Percentiles rank a stretch among this genome's conserved stretches.
These are phyloP conservation scores for Whalleya microplaca DNA, from an alignment of 2,329 filamentous ascomycete genomes.

Conservation along the genomic window DNA sequence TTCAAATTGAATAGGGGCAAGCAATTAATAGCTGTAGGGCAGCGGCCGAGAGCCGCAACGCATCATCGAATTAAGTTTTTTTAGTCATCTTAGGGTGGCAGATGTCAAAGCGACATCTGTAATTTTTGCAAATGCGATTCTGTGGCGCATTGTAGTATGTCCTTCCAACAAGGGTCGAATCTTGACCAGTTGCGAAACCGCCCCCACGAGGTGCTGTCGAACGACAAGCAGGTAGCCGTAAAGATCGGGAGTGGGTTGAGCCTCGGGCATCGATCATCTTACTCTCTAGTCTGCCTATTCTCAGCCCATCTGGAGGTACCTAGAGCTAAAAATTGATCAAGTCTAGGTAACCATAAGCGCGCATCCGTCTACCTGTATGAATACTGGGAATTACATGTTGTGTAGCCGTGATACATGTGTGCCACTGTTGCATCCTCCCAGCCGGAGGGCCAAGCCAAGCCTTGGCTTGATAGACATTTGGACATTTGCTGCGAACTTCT, in stretches of 20 bases:
- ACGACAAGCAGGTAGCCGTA: slow-evolving; percentile 27
- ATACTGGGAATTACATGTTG: slow-evolving; percentile 21
- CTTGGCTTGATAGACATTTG: slow-evolving; percentile 8
- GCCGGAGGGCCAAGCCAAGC: slow-evolving; percentile 3
- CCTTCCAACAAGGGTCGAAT: slow-evolving; percentile 14
- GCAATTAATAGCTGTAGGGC: slow-evolving; percentile 6
- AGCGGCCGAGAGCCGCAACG: slow-evolving; percentile 14
- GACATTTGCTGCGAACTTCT: slow-evolving; percentile 3
- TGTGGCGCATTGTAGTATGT: slow-evolving; percentile 12
- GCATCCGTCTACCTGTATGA: slow-evolving; percentile 28
- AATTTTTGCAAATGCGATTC: slow-evolving; percentile 1
- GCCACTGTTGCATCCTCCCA: slow-evolving; percentile 14
- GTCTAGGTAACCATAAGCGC: slow-evolving; percentile 23
- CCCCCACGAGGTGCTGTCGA: slow-evolving; percentile 27
- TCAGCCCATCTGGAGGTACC: slow-evolving; percentile 14
- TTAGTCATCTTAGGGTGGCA: neutral
- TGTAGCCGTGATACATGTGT: slow-evolving; percentile 26
- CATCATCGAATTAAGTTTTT: neutral
- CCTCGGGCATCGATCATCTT: slow-evolving; percentile 27
- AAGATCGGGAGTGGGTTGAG: slow-evolving; percentile 27
- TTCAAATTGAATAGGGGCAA: neutral
- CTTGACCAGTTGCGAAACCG: slow-evolving; percentile 22
- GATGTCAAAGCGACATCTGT: neutral
- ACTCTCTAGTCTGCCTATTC: slow-evolving; percentile 20
- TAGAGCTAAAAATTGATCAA: slow-evolving; percentile 22